Percentiles rank a stretch among this genome's conserved stretches.
Conservation (phyloP, 495 filamentous ascomycete genomes). For the Aspergillus steynii region DNA sequence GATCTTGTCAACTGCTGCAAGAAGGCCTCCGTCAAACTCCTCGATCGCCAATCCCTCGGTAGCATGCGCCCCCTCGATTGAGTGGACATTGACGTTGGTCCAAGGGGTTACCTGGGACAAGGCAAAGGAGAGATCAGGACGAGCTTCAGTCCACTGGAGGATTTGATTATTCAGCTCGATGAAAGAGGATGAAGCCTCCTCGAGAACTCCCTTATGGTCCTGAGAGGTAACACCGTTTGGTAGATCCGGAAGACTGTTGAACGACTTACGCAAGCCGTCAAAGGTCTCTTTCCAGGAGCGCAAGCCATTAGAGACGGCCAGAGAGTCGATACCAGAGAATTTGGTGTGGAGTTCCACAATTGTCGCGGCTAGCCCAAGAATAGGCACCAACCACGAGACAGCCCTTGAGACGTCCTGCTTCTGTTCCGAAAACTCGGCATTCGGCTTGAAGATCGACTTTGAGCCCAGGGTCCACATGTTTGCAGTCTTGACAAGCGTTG, state of each 20-base stretch:
- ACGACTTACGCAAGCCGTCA: conserved; percentile 32
- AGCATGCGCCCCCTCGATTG: conserved; percentile 12
- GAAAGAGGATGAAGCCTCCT: conserved; percentile 46
- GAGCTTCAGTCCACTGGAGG: conserved; percentile 36
- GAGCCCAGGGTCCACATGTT: conserved; percentile 44
- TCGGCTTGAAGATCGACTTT: conserved; percentile 28
- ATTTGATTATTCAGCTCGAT: conserved; percentile 46
- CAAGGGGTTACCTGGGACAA: conserved; percentile 60
- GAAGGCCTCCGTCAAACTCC: conserved; percentile 57
- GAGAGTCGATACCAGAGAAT: conserved; percentile 52
- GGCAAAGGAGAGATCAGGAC: conserved; percentile 63
- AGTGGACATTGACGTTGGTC: conserved; percentile 27
- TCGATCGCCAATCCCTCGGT: conserved; percentile 27
- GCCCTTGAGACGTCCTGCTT: conserved; percentile 23
- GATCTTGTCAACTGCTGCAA: conserved; percentile 61
- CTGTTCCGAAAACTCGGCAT: conserved; percentile 21
- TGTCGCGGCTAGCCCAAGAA: conserved; percentile 42
- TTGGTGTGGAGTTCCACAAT: conserved; percentile 61
- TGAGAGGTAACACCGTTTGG: conserved; percentile 54
- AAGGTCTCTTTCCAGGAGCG: conserved; percentile 52
- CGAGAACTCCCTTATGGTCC: conserved; percentile 40
- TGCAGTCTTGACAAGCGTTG: conserved; percentile 36
- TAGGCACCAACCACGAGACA: conserved; percentile 52
- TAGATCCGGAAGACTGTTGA: conserved; percentile 52
- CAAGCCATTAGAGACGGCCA: conserved; percentile 41